These are phyloP conservation scores for Stylonectria norvegica DNA, from an alignment of 2,329 filamentous ascomycete genomes.

Conservation along the genomic window DNA sequence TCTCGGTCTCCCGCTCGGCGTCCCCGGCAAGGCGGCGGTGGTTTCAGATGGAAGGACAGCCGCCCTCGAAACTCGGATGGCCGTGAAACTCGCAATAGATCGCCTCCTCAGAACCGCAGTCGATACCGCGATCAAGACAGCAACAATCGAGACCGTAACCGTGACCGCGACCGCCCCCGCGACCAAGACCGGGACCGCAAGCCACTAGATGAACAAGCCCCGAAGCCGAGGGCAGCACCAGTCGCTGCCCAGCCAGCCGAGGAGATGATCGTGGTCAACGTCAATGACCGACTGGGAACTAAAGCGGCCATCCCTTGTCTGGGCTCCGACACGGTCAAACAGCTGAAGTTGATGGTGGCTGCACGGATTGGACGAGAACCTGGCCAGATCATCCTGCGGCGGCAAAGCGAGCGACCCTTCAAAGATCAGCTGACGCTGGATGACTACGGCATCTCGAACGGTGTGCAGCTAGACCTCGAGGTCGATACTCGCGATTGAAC, in stretches of 20 bases:
- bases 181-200: conserved; percentile 26
- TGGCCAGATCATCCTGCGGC: conserved; percentile 86
- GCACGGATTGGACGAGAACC: conserved; percentile 84
- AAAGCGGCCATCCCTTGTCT: conserved; percentile 91
- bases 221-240: conserved; percentile 21
- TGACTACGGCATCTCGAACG: conserved; percentile 93
- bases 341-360: conserved; percentile 90
- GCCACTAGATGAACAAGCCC: conserved; percentile 39
- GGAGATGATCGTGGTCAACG: conserved; percentile 88
- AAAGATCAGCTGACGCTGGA: conserved; percentile 85
- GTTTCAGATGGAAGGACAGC: too few species aligned
- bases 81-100: not conserved
- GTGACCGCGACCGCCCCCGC: conserved; percentile 15
- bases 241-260: conserved; percentile 45
- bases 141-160: conserved; percentile 1
- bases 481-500: conserved; percentile 60
- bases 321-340: conserved; percentile 75
- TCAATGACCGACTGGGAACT: conserved; percentile 95
- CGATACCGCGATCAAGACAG: not conserved
- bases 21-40: too few species aligned
- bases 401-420: conserved; percentile 89
- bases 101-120: not conserved
- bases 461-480: conserved; percentile 67
- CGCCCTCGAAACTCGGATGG: too few species aligned
- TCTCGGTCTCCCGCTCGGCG: too few species aligned